phyloP scores from a whole-genome alignment of 495 filamentous ascomycete genomes.

The Aspergillus kassunensis region DNA sequence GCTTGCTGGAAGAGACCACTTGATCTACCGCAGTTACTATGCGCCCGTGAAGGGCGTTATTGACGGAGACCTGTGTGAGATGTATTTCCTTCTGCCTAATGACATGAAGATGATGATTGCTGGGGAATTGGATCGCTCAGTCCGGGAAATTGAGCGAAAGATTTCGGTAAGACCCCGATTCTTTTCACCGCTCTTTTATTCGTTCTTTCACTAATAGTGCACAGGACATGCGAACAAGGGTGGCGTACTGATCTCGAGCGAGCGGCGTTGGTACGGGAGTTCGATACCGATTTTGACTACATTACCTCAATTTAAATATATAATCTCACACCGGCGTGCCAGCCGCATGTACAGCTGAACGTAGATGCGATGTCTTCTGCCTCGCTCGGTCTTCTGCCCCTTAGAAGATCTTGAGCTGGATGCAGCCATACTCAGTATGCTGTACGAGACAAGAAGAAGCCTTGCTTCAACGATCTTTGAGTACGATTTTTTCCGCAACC shows the following conservation, averaged over 20 bases:
- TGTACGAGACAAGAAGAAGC: constrained; percentile 51
- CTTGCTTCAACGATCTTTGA: constrained; percentile 49
- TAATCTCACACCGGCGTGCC: neutral
- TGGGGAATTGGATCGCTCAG: constrained; percentile 82
- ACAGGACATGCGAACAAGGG: constrained; percentile 82
- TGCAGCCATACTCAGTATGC: constrained; percentile 25
- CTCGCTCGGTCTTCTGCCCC: constrained; percentile 50
- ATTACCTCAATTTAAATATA: constrained; percentile 1
- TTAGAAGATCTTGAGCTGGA: constrained; percentile 56
- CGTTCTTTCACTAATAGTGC: constrained; percentile 14
- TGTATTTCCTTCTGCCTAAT: constrained; percentile 72
- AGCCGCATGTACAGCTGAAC: neutral
- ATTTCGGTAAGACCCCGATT: constrained; percentile 88
- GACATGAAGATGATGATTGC: constrained; percentile 95
- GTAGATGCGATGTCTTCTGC: constrained; percentile 44
- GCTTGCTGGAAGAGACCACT: constrained; percentile 84
- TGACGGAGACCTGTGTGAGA: constrained; percentile 96
- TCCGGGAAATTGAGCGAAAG: constrained; percentile 90
- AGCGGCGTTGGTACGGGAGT: constrained; percentile 23
- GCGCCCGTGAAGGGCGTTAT: constrained; percentile 96
- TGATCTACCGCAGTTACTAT: constrained; percentile 94
- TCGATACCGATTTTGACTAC: constrained; percentile 1
- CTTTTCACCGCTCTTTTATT: constrained; percentile 4
- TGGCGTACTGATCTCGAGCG: constrained; percentile 61
- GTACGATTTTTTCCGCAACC: constrained; percentile 45